Conservation (phyloP, 2,329 filamentous ascomycete species). For the Aspergillus fischeri region DNA sequence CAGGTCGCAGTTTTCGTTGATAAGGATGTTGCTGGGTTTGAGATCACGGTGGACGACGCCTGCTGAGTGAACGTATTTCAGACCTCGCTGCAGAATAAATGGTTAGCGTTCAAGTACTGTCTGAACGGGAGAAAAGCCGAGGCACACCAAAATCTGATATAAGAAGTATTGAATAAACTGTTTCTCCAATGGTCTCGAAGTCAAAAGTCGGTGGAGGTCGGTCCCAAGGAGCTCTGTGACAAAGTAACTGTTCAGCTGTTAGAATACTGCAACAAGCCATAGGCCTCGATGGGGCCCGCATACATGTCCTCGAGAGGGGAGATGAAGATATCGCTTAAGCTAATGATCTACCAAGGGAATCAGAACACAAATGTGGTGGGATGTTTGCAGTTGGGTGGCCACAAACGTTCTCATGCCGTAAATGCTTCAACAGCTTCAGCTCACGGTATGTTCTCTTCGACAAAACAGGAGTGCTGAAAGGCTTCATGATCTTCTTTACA, state of each 20-base stretch:
- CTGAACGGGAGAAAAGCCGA: neutral
- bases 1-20: constrained; percentile 99
- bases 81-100: constrained; percentile 63
- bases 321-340: constrained; percentile 98
- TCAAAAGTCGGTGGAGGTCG: constrained; percentile 90
- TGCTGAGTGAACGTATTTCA: constrained; percentile 99
- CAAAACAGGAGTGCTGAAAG: constrained; percentile 97
- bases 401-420: constrained; percentile 90
- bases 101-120: constrained; percentile 14
- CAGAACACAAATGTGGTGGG: constrained; percentile 9
- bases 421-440: constrained; percentile 93
- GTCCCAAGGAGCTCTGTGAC: constrained; percentile 97
- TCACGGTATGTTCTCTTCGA: constrained; percentile 98
- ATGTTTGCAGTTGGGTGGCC: neutral
- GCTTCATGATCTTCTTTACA: constrained; percentile 99
- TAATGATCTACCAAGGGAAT: constrained; percentile 68
- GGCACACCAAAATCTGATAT: constrained; percentile 91
- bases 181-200: constrained; percentile 93
- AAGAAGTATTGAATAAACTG: constrained; percentile 99
- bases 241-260: constrained; percentile 66
- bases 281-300: constrained; percentile 22
- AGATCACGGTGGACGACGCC: constrained; percentile 96
- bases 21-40: constrained; percentile 97
- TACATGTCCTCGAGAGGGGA: constrained; percentile 98
- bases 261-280: constrained; percentile 1